These are phyloP conservation scores for Stemphylium beticola DNA, from an alignment of 2,329 filamentous ascomycete genomes.

Conservation along the genomic window DNA sequence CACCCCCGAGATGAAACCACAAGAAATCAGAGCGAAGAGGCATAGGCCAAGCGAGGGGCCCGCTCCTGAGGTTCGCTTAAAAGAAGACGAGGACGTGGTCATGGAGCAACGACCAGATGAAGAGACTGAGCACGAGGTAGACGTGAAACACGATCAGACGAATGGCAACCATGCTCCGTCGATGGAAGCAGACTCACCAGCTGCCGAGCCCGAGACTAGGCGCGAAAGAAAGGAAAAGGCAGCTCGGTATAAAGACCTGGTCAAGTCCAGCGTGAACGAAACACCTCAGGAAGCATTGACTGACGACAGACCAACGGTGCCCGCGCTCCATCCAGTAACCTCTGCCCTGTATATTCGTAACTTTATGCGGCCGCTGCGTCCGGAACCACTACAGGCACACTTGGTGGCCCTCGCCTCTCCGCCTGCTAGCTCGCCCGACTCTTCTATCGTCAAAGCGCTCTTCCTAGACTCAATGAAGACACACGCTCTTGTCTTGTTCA, in stretches of 20 bases:
- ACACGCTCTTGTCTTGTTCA: constrained; percentile 82
- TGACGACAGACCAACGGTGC: constrained; percentile 42
- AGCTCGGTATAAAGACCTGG: constrained; percentile 44
- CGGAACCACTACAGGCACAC: constrained; percentile 69
- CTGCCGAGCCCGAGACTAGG: constrained; percentile 12
- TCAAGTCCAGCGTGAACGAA: constrained; percentile 26
- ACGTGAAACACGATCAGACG: constrained; percentile 1
- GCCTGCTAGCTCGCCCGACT: constrained; percentile 56
- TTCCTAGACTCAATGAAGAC: constrained; percentile 86
- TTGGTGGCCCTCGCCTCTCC: constrained; percentile 72
- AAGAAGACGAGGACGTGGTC: constrained; percentile 40
- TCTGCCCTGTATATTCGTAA: constrained; percentile 80
- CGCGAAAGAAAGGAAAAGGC: constrained; percentile 40
- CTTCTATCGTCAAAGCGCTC: constrained; percentile 68
- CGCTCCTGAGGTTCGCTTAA: constrained; percentile 35
- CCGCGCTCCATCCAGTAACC: constrained; percentile 52
- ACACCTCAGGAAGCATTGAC: constrained; percentile 20
- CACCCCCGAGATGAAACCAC: constrained; percentile 44
- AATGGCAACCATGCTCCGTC: constrained; percentile 7
- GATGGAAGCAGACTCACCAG: constrained; percentile 5
- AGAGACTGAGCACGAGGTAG: constrained; percentile 16
- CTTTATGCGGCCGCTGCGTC: constrained; percentile 84
- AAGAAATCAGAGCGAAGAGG: constrained; percentile 53
- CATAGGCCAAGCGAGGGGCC: constrained; percentile 47
- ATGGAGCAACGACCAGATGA: constrained; percentile 39